Percentiles rank a stretch among this genome's conserved stretches.
phyloP scores from a whole-genome alignment of 768 basidiomycete species.

The Russula dissimulans region DNA sequence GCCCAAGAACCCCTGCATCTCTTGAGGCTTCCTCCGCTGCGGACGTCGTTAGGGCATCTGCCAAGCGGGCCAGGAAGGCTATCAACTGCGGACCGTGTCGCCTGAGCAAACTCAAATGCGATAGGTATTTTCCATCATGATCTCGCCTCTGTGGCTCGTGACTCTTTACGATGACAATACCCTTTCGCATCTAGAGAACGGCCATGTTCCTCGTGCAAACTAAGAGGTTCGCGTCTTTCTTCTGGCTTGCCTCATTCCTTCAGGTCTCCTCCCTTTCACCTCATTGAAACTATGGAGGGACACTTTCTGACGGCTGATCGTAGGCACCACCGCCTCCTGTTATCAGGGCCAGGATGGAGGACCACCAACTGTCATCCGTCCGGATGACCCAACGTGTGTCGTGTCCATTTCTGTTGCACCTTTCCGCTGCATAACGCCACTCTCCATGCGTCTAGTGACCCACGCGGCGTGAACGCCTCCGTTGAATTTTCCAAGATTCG shows the following conservation, averaged over 20 bases:
- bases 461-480: conserved; percentile 46
- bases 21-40: background rate
- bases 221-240: conserved; percentile 47
- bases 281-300: background rate
- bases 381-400: conserved; percentile 38
- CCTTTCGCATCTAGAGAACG: conserved; percentile 47
- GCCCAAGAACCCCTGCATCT: conserved; percentile 1
- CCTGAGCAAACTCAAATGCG: conserved; percentile 83
- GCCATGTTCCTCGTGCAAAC: conserved; percentile 82
- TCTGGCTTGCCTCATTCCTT: background rate
- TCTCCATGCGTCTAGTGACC: conserved; percentile 9
- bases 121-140: conserved; percentile 42
- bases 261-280: background rate
- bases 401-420: conserved; percentile 9
- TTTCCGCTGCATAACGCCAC: background rate
- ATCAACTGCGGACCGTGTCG: conserved; percentile 87
- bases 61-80: conserved; percentile 78
- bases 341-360: conserved; percentile 60
- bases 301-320: conserved; percentile 16
- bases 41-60: conserved; percentile 34
- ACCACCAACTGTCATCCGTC: conserved; percentile 46
- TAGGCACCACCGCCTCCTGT: conserved; percentile 73
- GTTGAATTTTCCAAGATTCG: conserved; percentile 60
- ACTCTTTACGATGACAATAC: background rate
- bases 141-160: conserved; percentile 18